Evolutionary conservation across 2,329 filamentous ascomycete genomes (phyloP).

Genomic region (Drechslerella dactyloides): DNA sequence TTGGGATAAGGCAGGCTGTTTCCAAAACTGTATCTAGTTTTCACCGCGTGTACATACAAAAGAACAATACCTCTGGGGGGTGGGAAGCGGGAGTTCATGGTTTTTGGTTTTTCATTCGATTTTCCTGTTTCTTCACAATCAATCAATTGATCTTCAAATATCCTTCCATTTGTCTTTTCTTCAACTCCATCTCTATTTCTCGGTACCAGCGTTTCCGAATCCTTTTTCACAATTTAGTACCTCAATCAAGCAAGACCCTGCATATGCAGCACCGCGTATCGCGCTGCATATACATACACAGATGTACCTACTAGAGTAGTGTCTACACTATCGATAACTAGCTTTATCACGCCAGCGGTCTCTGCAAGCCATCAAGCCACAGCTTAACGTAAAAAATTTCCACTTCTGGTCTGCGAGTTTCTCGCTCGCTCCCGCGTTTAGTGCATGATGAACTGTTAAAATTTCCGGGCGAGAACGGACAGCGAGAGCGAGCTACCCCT

Average conservation of each 20-base stretch:
- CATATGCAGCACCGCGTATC: conserved; percentile 29
- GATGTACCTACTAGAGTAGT: conserved; percentile 20
- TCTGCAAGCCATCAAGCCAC: background rate
- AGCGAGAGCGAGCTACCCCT: background rate
- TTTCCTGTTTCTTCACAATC: background rate
- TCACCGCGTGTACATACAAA: conserved; percentile 42
- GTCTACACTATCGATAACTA: conserved; percentile 15
- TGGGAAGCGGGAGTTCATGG: conserved; percentile 40
- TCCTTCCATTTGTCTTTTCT: conserved; percentile 35
- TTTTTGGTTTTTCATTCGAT: conserved; percentile 9
- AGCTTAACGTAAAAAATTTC: background rate
- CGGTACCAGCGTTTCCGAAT: background rate
- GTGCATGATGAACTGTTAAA: conserved; percentile 7
- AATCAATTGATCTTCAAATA: conserved; percentile 4
- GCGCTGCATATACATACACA: conserved; percentile 12
- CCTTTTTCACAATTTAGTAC: background rate
- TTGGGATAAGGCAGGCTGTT: conserved; percentile 4
- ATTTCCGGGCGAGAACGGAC: conserved; percentile 1
- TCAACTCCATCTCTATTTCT: conserved; percentile 20
- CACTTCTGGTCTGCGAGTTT: background rate
- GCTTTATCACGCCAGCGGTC: background rate
- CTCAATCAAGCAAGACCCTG: conserved; percentile 5
- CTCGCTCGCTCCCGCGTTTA: conserved; percentile 2
- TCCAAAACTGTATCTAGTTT: conserved; percentile 3
- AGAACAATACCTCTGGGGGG: conserved; percentile 28